A percentile compares a stretch with the other conserved stretches of the same genome.
Evolutionary conservation across 2,329 filamentous ascomycete genomes (phyloP).

Genomic region (Pezicula rhizophila): DNA sequence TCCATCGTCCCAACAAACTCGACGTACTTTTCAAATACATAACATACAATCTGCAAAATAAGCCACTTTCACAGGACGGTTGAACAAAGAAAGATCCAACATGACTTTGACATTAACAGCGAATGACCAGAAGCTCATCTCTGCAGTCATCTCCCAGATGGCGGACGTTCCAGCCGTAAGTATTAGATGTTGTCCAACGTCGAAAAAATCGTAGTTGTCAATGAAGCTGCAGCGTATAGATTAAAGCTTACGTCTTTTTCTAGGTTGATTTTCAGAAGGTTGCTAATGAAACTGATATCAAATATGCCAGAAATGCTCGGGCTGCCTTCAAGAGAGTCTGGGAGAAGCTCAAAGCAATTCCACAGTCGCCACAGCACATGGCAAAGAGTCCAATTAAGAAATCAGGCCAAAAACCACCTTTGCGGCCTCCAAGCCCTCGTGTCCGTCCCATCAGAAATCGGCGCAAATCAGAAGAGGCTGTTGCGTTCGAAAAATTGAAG

Average conservation of each 20-base stretch:
- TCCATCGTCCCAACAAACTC: too few relatives aligned
- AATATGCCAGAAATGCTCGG: slow-evolving; percentile 34
- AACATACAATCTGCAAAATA: background rate
- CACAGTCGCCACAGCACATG: background rate
- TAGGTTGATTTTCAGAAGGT: slow-evolving; percentile 35
- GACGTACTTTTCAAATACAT: background rate
- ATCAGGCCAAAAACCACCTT: too few relatives aligned
- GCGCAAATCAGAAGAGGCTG: background rate
- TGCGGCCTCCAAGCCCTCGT: too few relatives aligned
- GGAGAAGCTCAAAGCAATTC: slow-evolving; percentile 13
- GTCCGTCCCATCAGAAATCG: background rate
- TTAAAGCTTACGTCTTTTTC: background rate
- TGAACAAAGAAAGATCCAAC: background rate
- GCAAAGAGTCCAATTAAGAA: background rate
- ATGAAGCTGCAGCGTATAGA: too few relatives aligned
- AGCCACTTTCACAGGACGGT: background rate
- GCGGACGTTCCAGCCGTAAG: slow-evolving; percentile 8
- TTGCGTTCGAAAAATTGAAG: background rate
- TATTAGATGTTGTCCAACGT: background rate
- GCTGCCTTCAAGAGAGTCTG: slow-evolving; percentile 14
- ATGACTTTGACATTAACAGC: slow-evolving; percentile 4
- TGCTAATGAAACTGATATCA: slow-evolving; percentile 31
- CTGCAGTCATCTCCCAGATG: slow-evolving; percentile 10
- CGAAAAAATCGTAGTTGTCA: too few relatives aligned
- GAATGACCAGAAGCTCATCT: slow-evolving; percentile 8